phyloP scores from a whole-genome alignment of 371 early-diverging fungal species.

The Mucor circinelloides region DNA sequence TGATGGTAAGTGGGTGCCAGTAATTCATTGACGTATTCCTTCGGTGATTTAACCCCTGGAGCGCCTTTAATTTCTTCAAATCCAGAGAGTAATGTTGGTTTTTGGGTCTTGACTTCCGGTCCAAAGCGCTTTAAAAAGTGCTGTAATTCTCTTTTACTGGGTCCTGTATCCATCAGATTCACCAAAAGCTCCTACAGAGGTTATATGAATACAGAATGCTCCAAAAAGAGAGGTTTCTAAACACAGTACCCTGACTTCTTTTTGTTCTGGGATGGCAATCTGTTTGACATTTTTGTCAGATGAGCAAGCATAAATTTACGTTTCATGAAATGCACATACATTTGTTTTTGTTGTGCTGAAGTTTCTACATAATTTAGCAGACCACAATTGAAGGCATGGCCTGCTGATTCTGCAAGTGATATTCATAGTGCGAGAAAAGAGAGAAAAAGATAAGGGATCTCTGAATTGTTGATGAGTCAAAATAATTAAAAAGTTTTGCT shows the following conservation, averaged over 20 bases:
- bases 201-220: neutral
- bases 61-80: slow-evolving; percentile 13
- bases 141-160: slow-evolving; percentile 78
- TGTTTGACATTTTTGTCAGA: neutral
- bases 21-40: slow-evolving; percentile 55
- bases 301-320: neutral
- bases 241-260: slow-evolving; percentile 26
- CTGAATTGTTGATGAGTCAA: slow-evolving; percentile 1
- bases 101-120: slow-evolving; percentile 25
- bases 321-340: neutral
- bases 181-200: slow-evolving; percentile 22
- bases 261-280: slow-evolving; percentile 10
- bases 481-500: neutral
- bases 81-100: slow-evolving; percentile 11
- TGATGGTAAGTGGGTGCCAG: slow-evolving; percentile 51
- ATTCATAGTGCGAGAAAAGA: neutral
- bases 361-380: neutral
- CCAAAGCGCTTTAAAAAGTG: slow-evolving; percentile 72
- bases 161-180: slow-evolving; percentile 59
- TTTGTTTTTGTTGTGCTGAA: neutral
- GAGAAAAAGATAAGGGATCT: neutral
- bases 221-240: neutral
- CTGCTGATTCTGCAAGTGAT: neutral
- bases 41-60: slow-evolving; percentile 28
- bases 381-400: neutral